Conservation (phyloP, 441 rosid species). For the Flueggea neowawraea region DNA sequence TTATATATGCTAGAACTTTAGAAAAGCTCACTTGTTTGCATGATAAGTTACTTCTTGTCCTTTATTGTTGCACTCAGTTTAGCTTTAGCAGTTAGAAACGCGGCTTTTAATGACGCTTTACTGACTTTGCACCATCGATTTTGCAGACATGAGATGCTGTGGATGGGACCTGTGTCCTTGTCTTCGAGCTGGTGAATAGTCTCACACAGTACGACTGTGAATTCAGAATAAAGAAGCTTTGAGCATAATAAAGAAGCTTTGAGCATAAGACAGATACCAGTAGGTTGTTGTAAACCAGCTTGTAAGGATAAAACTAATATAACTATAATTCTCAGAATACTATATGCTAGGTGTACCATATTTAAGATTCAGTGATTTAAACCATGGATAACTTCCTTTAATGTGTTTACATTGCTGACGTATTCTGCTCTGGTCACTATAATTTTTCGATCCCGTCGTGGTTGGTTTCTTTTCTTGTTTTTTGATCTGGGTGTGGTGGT, state of each 20-base stretch:
- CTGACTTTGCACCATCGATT: background rate
- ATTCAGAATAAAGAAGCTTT: no score
- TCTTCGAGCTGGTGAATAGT: background rate
- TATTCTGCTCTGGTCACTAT: no score
- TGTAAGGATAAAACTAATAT: background rate
- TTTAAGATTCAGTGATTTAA: background rate
- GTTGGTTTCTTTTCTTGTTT: no score
- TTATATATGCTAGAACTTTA: no score
- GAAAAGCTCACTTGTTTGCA: no score
- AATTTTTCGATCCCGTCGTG: no score
- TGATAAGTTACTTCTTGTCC: no score
- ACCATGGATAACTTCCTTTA: background rate
- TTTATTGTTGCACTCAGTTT: no score
- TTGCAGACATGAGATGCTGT: constrained; percentile 4
- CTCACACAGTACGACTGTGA: background rate
- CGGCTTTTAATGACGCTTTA: no score
- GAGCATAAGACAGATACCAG: background rate
- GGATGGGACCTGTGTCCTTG: background rate
- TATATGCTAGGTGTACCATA: background rate
- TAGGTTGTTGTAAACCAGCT: constrained; percentile 20
- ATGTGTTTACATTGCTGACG: no score
- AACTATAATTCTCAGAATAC: background rate
- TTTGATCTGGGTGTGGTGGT: no score
- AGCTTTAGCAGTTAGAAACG: no score
- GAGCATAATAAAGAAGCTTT: constrained; percentile 15